These are phyloP conservation scores for Entoloma clypeatum DNA, from an alignment of 1,284 basidiomycete genomes.

Conservation along the genomic window DNA sequence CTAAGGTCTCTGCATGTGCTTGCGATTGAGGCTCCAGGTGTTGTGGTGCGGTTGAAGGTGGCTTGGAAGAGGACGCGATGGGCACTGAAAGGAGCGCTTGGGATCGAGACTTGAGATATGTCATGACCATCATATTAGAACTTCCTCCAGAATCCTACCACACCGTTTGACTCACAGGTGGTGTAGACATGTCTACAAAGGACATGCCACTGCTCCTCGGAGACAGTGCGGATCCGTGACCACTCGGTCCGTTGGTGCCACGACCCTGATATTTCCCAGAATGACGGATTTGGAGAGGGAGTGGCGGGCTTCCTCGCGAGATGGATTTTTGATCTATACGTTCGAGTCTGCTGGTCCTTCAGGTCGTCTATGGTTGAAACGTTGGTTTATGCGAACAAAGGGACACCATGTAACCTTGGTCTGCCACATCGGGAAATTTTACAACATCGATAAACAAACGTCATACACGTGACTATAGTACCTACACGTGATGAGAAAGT, in stretches of 20 bases:
- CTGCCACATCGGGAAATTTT: too few relatives aligned
- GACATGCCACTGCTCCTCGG: too few relatives aligned
- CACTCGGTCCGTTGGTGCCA: constrained; percentile 21
- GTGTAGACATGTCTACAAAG: too few relatives aligned
- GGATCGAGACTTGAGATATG: constrained; percentile 17
- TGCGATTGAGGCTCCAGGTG: constrained; percentile 32
- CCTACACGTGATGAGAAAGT: too few relatives aligned
- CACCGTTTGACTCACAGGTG: constrained; percentile 25
- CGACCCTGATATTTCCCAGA: constrained; percentile 14
- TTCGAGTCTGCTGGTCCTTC: constrained; percentile 3
- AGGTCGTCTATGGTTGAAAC: constrained; percentile 1
- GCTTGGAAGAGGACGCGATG: constrained; percentile 15
- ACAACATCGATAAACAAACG: too few relatives aligned
- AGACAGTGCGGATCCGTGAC: too few relatives aligned
- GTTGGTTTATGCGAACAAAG: constrained; percentile 1
- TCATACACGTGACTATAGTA: too few relatives aligned
- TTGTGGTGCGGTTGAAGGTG: constrained; percentile 17
- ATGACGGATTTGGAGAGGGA: constrained; percentile 16
- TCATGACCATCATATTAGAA: constrained; percentile 21
- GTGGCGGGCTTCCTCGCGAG: constrained; percentile 10
- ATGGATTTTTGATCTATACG: constrained; percentile 1
- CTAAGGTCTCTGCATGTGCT: constrained; percentile 31
- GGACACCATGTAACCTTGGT: too few relatives aligned
- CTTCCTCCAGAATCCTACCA: constrained; percentile 20
- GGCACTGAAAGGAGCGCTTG: constrained; percentile 14